Conservation (phyloP, 495 filamentous ascomycete species). For the Staphylotrichum longicolle region DNA sequence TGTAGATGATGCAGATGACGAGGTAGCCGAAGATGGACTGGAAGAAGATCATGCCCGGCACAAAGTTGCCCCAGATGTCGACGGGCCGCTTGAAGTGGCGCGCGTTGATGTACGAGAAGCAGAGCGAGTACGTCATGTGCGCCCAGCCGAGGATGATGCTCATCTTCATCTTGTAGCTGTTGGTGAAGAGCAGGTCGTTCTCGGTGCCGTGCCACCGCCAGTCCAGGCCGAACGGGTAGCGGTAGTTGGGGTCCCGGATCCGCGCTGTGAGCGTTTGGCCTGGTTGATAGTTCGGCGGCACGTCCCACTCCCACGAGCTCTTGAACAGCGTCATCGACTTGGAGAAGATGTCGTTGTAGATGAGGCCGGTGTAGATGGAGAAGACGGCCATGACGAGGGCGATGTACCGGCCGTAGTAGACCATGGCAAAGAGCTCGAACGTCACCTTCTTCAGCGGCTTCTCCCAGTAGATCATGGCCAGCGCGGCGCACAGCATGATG, state of each 20-base stretch:
- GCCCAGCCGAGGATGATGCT: constrained; percentile 93
- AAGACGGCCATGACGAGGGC: constrained; percentile 97
- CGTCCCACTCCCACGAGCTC: constrained; percentile 77
- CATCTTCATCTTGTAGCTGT: constrained; percentile 99
- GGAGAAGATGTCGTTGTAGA: constrained; percentile 98
- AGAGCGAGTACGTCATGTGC: constrained; percentile 98
- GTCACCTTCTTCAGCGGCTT: constrained; percentile 84
- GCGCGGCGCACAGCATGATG: constrained; percentile 76
- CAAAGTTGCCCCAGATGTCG: constrained; percentile 94
- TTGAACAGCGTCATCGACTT: constrained; percentile 82
- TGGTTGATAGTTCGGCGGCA: constrained; percentile 63
- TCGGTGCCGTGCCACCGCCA: constrained; percentile 96
- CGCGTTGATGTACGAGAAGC: constrained; percentile 88
- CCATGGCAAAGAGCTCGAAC: constrained; percentile 95
- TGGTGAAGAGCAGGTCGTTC: constrained; percentile 89
- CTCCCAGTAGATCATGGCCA: constrained; percentile 94
- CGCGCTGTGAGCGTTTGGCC: constrained; percentile 59
- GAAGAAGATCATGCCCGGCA: constrained; percentile 99
- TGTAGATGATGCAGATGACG: constrained; percentile 89
- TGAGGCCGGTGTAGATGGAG: constrained; percentile 93
- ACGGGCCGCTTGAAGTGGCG: constrained; percentile 90
- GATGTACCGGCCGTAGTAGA: constrained; percentile 97
- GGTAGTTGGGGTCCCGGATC: constrained; percentile 58
- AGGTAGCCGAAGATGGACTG: constrained; percentile 98
- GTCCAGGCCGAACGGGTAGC: constrained; percentile 93